Evolutionary conservation across 1,284 basidiomycete genomes (phyloP).

Genomic region (Inonotus hispidus): DNA sequence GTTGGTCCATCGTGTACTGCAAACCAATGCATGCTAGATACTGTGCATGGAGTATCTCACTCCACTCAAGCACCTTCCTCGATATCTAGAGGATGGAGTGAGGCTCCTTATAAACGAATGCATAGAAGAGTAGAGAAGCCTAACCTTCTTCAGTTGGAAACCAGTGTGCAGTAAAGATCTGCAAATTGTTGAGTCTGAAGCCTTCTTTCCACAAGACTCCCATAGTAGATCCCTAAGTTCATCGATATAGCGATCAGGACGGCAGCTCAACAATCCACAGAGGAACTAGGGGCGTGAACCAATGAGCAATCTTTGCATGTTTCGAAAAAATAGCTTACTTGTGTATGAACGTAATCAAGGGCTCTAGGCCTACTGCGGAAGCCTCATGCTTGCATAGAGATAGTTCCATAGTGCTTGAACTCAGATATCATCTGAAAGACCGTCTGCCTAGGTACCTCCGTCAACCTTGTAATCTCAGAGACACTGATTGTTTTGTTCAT

Average conservation of each 20-base stretch:
- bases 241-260: constrained; percentile 17
- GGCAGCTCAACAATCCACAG: not conserved
- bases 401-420: not conserved
- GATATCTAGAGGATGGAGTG: constrained; percentile 22
- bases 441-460: not conserved
- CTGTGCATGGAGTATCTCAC: constrained; percentile 20
- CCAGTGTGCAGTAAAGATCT: constrained; percentile 19
- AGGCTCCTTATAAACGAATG: not conserved
- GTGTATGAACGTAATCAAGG: not conserved
- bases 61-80: constrained; percentile 23
- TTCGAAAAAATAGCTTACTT: not conserved
- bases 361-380: not conserved
- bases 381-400: not conserved
- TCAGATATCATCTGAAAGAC: not conserved
- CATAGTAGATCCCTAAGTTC: constrained; percentile 13
- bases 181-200: constrained; percentile 23
- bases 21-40: constrained; percentile 23
- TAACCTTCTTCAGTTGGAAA: constrained; percentile 26
- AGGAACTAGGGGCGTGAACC: constrained; percentile 1
- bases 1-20: constrained; percentile 26
- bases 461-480: not conserved
- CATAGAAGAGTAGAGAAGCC: not conserved
- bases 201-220: constrained; percentile 14
- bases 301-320: not conserved
- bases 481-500: no score